phyloP scores from a whole-genome alignment of 2,329 filamentous ascomycete species.

The Monosporascus sp. region DNA sequence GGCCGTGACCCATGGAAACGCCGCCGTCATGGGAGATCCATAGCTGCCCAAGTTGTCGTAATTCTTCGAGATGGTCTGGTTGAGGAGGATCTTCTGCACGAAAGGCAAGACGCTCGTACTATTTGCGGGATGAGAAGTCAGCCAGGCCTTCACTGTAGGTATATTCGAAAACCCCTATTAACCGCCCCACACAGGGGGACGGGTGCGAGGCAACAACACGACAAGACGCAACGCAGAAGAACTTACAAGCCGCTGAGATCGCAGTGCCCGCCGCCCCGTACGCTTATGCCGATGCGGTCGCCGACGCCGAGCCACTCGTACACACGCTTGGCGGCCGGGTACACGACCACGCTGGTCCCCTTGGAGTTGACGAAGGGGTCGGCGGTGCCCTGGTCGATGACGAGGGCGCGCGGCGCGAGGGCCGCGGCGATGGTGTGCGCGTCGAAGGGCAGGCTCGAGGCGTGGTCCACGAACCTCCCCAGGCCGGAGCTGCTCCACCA shows the following conservation, averaged over 20 bases:
- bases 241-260: slow-evolving; percentile 44
- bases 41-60: slow-evolving; percentile 40
- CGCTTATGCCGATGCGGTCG: slow-evolving; percentile 43
- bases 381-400: slow-evolving; percentile 50
- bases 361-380: slow-evolving; percentile 45
- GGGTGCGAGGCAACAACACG: not conserved
- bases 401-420: slow-evolving; percentile 50
- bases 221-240: not conserved
- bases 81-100: slow-evolving; percentile 42
- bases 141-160: too few relatives aligned
- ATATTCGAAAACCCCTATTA: too few relatives aligned
- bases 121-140: not conserved
- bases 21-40: slow-evolving; percentile 37
- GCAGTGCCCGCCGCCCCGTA: slow-evolving; percentile 42
- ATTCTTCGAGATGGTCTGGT: slow-evolving; percentile 39
- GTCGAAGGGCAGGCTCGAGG: slow-evolving; percentile 49
- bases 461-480: slow-evolving; percentile 51
- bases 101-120: slow-evolving; percentile 42
- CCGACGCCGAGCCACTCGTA: slow-evolving; percentile 49
- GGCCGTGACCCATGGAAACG: slow-evolving; percentile 41
- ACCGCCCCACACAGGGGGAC: too few relatives aligned
- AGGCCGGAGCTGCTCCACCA: slow-evolving; percentile 51
- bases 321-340: slow-evolving; percentile 45
- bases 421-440: slow-evolving; percentile 55
- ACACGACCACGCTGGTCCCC: slow-evolving; percentile 44